These are phyloP conservation scores for Globisporangium iwayamae DNA, from an alignment of 352 stramenopile species.

Conservation along the genomic window DNA sequence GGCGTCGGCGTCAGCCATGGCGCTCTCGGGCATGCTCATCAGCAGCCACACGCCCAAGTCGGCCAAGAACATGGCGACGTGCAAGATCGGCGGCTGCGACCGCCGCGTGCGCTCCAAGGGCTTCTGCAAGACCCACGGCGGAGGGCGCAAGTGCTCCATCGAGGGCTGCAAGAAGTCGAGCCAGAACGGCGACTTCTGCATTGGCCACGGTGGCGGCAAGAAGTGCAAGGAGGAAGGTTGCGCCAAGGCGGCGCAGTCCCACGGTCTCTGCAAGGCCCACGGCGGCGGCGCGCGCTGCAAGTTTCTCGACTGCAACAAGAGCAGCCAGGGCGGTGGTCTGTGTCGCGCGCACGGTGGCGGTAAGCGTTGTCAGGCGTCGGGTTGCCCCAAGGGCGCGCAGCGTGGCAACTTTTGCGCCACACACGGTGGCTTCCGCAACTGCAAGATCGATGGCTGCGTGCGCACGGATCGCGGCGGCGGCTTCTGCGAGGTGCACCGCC, in stretches of 20 bases:
- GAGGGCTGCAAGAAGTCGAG: constrained; percentile 85
- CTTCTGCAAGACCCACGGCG: constrained; percentile 85
- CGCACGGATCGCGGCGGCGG: constrained; percentile 78
- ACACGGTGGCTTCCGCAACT: constrained; percentile 84
- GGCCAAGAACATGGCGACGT: constrained; percentile 57
- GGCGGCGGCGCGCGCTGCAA: constrained; percentile 82
- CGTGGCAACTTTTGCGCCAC: constrained; percentile 84
- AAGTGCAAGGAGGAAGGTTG: constrained; percentile 84
- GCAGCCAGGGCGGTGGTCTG: constrained; percentile 68
- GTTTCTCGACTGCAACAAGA: constrained; percentile 82
- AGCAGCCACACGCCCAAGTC: constrained; percentile 34
- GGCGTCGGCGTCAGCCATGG: constrained; percentile 25
- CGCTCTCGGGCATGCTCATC: constrained; percentile 27
- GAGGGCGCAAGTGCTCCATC: constrained; percentile 79
- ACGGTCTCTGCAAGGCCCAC: constrained; percentile 83
- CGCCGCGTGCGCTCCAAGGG: constrained; percentile 74
- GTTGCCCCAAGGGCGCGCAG: constrained; percentile 78
- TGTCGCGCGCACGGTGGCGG: constrained; percentile 77
- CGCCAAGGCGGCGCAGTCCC: constrained; percentile 81
- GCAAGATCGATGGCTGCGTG: constrained; percentile 80
- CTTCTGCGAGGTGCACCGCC: constrained; percentile 84
- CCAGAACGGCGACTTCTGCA: constrained; percentile 86
- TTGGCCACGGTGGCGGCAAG: constrained; percentile 82
- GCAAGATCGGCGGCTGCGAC: constrained; percentile 56
- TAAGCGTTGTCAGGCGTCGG: constrained; percentile 69